Evolutionary conservation across 192 early-diverging fungal species (phyloP).

Genomic region (Coemansia umbellata): DNA sequence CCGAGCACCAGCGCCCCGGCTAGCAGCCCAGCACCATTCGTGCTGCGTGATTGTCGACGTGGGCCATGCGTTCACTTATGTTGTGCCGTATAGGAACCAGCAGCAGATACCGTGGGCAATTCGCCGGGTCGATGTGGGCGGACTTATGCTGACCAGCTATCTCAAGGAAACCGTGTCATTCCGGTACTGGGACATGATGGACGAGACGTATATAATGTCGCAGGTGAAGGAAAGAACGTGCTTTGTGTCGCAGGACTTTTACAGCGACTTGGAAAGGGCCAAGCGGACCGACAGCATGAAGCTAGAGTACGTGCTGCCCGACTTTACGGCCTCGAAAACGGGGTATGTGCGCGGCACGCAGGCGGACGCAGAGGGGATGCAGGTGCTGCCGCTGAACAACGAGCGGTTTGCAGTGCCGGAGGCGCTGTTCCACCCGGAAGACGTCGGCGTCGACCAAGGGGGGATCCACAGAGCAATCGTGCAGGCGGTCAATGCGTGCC

Average conservation of each 20-base stretch:
- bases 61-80: slow-evolving; percentile 79
- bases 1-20: slow-evolving; percentile 22
- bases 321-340: slow-evolving; percentile 28
- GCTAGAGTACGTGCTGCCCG: slow-evolving; percentile 47
- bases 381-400: slow-evolving; percentile 93
- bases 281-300: background rate
- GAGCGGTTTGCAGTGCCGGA: slow-evolving; percentile 97
- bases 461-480: slow-evolving; percentile 93
- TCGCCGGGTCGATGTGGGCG: slow-evolving; percentile 75
- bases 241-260: slow-evolving; percentile 67
- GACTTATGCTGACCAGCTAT: slow-evolving; percentile 82
- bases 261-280: slow-evolving; percentile 56
- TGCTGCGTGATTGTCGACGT: slow-evolving; percentile 72
- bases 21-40: slow-evolving; percentile 1
- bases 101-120: slow-evolving; percentile 57
- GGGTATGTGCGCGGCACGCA: slow-evolving; percentile 24
- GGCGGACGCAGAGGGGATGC: slow-evolving; percentile 60
- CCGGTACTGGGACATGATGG: slow-evolving; percentile 92
- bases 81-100: slow-evolving; percentile 63
- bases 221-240: slow-evolving; percentile 82
- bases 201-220: slow-evolving; percentile 82
- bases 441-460: slow-evolving; percentile 84
- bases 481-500: slow-evolving; percentile 89
- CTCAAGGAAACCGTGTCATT: slow-evolving; percentile 92
- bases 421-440: slow-evolving; percentile 91